These are phyloP conservation scores for Talaromyces adpressus DNA, from an alignment of 495 filamentous ascomycete genomes.

Conservation along the genomic window DNA sequence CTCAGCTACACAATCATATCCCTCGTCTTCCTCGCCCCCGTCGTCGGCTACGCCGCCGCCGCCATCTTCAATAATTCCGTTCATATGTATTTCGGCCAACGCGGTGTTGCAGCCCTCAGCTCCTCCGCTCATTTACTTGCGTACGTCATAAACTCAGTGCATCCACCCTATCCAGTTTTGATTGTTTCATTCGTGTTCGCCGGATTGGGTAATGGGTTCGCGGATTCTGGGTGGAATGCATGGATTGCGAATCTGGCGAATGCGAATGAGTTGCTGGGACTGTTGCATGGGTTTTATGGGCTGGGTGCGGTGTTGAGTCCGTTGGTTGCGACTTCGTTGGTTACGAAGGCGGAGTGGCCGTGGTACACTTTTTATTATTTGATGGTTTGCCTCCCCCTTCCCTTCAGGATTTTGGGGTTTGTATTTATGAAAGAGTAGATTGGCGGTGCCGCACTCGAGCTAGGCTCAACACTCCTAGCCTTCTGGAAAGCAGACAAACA, in stretches of 20 bases:
- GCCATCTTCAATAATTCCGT: conserved; percentile 46
- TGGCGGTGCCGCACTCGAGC: conserved; percentile 54
- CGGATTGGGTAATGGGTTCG: conserved; percentile 50
- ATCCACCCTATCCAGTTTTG: conserved; percentile 52
- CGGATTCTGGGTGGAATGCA: conserved; percentile 55
- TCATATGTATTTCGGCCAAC: conserved; percentile 56
- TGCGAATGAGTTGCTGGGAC: conserved; percentile 47
- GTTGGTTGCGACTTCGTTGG: conserved; percentile 47
- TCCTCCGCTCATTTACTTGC: conserved; percentile 55
- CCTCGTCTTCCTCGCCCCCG: conserved; percentile 52
- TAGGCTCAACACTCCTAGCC: conserved; percentile 40
- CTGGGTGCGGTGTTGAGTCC: conserved; percentile 48
- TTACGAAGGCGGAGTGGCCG: conserved; percentile 37
- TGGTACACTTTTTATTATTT: conserved; percentile 56
- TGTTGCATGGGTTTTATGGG: conserved; percentile 53
- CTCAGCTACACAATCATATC: conserved; percentile 47
- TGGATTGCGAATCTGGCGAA: conserved; percentile 53
- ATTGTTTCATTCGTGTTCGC: conserved; percentile 47
- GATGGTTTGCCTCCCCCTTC: conserved; percentile 30
- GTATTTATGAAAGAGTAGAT: conserved; percentile 34
- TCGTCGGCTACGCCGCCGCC: conserved; percentile 46
- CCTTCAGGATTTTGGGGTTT: neutral
- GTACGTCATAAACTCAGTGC: conserved; percentile 44
- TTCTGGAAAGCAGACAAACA: conserved; percentile 66
- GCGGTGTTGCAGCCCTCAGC: conserved; percentile 60